Conservation (phyloP, 1,284 basidiomycete genomes). For the Moesziomyces aphidis region DNA sequence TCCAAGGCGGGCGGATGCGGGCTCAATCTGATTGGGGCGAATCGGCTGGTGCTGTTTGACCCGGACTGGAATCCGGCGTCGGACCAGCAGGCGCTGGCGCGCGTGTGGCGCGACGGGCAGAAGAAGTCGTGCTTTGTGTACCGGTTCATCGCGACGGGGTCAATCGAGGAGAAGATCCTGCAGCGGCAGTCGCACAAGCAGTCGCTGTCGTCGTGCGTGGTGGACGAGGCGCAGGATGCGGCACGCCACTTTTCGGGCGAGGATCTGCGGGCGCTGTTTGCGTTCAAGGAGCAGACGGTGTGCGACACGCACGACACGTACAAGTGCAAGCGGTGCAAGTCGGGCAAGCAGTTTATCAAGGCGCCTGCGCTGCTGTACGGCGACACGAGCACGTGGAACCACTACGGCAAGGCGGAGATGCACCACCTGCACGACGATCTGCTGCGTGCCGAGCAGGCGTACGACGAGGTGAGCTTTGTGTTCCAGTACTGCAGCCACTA, state of each 20-base stretch:
- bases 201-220: slow-evolving; percentile 94
- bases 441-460: slow-evolving; percentile 85
- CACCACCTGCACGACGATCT: slow-evolving; percentile 95
- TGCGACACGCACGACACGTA: slow-evolving; percentile 84
- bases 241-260: slow-evolving; percentile 96
- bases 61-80: slow-evolving; percentile 99
- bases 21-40: slow-evolving; percentile 98
- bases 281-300: slow-evolving; percentile 86
- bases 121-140: slow-evolving; percentile 96
- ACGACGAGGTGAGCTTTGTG: slow-evolving; percentile 77
- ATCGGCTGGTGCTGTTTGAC: slow-evolving; percentile 94
- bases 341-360: slow-evolving; percentile 86
- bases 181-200: slow-evolving; percentile 91
- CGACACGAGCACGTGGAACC: slow-evolving; percentile 99
- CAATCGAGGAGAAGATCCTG: slow-evolving; percentile 99
- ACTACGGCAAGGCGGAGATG: slow-evolving; percentile 88
- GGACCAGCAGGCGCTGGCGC: slow-evolving; percentile 96
- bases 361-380: slow-evolving; percentile 90
- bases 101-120: slow-evolving; percentile 99
- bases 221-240: slow-evolving; percentile 95
- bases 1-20: slow-evolving; percentile 98
- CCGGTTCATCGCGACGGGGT: slow-evolving; percentile 95
- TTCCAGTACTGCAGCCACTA: slow-evolving; percentile 69
- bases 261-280: slow-evolving; percentile 88
- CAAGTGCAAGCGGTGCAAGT: slow-evolving; percentile 94